A percentile compares a stretch with the other conserved stretches of the same genome.
phyloP scores from a whole-genome alignment of 176 grass and related monocot species.

The Ananas comosus region DNA sequence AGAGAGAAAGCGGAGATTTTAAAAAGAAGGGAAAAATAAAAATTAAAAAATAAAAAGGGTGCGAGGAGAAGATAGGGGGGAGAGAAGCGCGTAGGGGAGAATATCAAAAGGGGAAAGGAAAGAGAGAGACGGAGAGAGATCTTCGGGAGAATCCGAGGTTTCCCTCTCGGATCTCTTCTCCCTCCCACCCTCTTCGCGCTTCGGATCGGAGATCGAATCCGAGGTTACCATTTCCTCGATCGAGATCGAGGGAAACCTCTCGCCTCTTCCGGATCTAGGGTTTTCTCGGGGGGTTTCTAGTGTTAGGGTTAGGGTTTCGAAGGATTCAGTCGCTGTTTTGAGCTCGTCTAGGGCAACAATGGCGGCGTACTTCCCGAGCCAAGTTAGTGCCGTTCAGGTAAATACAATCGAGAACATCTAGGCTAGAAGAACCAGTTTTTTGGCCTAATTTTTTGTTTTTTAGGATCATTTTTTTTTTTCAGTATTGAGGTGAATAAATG shows the following conservation, averaged over 20 bases:
- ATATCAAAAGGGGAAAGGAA: not conserved
- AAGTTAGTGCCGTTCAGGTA: conserved; percentile 19
- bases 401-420: not conserved
- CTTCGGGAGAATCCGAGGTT: not conserved
- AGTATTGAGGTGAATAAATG: no score
- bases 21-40: no score
- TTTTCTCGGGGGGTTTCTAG: conserved; percentile 24
- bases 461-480: not conserved
- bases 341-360: conserved; percentile 2
- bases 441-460: not conserved
- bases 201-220: not conserved
- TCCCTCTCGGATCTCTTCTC: not conserved
- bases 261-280: conserved; percentile 37
- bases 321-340: not conserved
- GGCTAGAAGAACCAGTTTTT: not conserved
- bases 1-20: not conserved
- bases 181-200: not conserved
- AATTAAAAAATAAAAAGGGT: no score
- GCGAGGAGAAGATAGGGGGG: no score
- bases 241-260: not conserved
- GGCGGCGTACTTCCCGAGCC: conserved; percentile 2
- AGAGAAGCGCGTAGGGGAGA: no score
- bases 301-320: not conserved
- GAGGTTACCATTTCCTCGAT: not conserved
- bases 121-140: not conserved